These are phyloP conservation scores for Ensete glaucum DNA, from an alignment of 176 grass and related monocot genomes.

Conservation along the genomic window DNA sequence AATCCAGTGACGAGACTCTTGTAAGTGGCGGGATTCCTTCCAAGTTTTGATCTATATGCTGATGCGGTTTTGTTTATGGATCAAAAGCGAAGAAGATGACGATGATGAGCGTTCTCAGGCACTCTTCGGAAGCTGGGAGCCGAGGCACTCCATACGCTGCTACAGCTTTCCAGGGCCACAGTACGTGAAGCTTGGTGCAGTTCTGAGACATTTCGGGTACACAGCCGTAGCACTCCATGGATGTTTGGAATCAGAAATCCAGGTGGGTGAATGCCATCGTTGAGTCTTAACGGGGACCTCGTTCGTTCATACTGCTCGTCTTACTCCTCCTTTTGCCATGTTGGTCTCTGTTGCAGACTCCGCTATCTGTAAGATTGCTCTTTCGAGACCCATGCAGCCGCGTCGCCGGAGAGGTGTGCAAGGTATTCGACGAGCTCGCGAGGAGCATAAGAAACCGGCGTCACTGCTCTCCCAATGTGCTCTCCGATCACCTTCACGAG, in stretches of 20 bases:
- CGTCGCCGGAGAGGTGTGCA: conserved; percentile 64
- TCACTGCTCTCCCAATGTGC: conserved; percentile 46
- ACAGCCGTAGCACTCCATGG: conserved; percentile 79
- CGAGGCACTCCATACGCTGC: conserved; percentile 74
- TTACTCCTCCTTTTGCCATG: neutral
- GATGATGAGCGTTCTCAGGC: conserved; percentile 29
- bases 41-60: no score
- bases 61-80: no score
- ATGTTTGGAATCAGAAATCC: conserved; percentile 89
- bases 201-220: conserved; percentile 77
- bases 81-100: no score
- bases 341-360: conserved; percentile 37
- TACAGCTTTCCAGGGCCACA: conserved; percentile 91
- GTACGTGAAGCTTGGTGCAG: conserved; percentile 85
- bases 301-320: neutral
- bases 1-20: conserved; percentile 81
- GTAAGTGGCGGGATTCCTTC: conserved; percentile 23
- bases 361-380: conserved; percentile 40
- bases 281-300: neutral
- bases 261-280: conserved; percentile 19
- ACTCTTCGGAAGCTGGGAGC: conserved; percentile 94
- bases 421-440: conserved; percentile 79
- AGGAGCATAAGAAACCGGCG: conserved; percentile 41
- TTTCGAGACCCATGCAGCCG: conserved; percentile 66
- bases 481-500: conserved; percentile 60